Evolutionary conservation across 305 asterid genomes (phyloP), one percentile per base, ranked within the genome.

Genomic region (Euphrasia arctica): DNA sequence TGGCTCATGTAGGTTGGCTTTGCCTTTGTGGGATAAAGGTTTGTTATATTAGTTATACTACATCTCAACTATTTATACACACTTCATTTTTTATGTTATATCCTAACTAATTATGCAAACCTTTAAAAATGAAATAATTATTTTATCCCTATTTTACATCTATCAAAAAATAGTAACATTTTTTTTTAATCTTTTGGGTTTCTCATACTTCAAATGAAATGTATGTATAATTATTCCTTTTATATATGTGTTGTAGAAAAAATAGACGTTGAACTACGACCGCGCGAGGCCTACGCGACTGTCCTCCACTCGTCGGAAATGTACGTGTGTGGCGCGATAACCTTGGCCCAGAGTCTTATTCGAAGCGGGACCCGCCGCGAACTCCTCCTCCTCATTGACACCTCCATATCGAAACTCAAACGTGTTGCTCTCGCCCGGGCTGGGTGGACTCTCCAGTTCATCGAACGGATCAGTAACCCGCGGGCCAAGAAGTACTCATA

Each of bases 1-100:
- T 68, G 96, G 96, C 9, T 84, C 96, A 3, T 86, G 96, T 70
- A 72, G 70, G 52, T 75, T 88, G 80, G 89, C 96, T 41, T 54
- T 85, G 80, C 96, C 96, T 29, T 80, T 88, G 0, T 85, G 94
- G 96, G 94, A 74, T 39, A 79, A 77, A 82, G 96, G 96, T 85
- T 72, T 50, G 69, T 42, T 39, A 1, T 1, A 39, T 5, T 5
- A 39, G n/a, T n/a, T n/a, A n/a, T n/a, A n/a, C n/a, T n/a, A n/a
- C n/a, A n/a, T n/a, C n/a, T n/a, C n/a, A n/a, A n/a, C n/a, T n/a
- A n/a, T n/a, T n/a, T n/a, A n/a, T n/a, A n/a, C n/a, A n/a, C n/a
- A n/a, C n/a, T n/a, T n/a, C n/a, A n/a, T n/a, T n/a, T n/a, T n/a
- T n/a, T n/a, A n/a, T n/a, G n/a, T n/a, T n/a, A n/a, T n/a, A n/a